A percentile compares a stretch with the other conserved stretches of the same genome.
These are phyloP conservation scores for Tillandsia fasciculata DNA, from an alignment of 176 grass and related monocot genomes.

Conservation along the genomic window DNA sequence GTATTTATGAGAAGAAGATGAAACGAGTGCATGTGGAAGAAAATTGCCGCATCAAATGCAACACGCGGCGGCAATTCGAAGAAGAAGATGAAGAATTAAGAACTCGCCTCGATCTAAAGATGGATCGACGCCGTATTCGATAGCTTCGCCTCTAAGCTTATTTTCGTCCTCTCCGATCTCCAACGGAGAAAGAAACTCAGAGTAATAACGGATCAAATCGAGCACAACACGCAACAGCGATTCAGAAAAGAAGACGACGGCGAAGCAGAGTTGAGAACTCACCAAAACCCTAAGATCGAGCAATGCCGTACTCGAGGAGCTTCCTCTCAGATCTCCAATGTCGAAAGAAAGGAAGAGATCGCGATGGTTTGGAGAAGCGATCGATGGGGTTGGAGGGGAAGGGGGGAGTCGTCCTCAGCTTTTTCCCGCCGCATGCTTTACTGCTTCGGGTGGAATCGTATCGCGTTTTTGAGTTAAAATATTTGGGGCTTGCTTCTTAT, in stretches of 20 bases:
- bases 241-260: background rate
- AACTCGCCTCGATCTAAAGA: too few species aligned
- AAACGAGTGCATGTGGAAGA: too few species aligned
- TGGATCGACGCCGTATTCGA: too few species aligned
- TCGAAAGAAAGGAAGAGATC: background rate
- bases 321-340: background rate
- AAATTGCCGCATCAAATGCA: too few species aligned
- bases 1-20: too few species aligned
- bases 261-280: background rate
- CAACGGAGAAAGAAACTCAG: too few species aligned
- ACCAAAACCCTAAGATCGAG: background rate
- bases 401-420: background rate
- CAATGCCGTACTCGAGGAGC: background rate
- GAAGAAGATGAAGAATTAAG: too few species aligned
- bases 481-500: background rate
- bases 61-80: too few species aligned
- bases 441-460: background rate
- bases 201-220: too few species aligned
- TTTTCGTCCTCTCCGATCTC: too few species aligned
- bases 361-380: background rate
- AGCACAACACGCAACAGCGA: too few species aligned
- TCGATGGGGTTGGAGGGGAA: background rate
- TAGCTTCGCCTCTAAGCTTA: too few species aligned
- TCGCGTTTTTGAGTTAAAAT: background rate
- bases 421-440: constrained; percentile 23